Evolutionary conservation across 768 basidiomycete species (phyloP).

Genomic region (Clitopilus hobsonii): DNA sequence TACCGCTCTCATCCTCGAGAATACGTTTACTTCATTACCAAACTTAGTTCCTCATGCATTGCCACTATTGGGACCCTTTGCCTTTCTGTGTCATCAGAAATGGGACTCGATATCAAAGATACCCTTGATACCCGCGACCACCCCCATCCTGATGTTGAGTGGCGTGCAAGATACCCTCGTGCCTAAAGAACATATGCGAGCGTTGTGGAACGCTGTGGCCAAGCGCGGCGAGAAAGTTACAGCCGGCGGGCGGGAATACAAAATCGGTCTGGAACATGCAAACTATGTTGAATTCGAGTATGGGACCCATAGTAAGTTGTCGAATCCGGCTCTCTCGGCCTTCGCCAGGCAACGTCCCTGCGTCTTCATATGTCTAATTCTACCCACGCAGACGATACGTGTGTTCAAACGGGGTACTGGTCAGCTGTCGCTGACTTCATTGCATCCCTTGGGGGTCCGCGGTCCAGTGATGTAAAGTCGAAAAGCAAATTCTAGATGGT

Average conservation of each 20-base stretch:
- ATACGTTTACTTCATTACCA: constrained; percentile 86
- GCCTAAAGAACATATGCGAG: constrained; percentile 71
- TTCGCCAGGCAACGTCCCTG: no score
- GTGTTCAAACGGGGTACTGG: constrained; percentile 53
- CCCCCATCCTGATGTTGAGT: constrained; percentile 79
- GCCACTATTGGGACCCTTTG: constrained; percentile 66
- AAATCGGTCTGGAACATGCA: constrained; percentile 48
- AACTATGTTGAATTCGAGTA: constrained; percentile 51
- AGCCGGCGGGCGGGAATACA: constrained; percentile 31
- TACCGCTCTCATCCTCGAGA: constrained; percentile 80
- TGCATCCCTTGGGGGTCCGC: not conserved
- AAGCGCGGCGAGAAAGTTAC: constrained; percentile 45
- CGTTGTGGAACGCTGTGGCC: constrained; percentile 61
- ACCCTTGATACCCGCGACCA: constrained; percentile 43
- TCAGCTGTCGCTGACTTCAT: constrained; percentile 45
- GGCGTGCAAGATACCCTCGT: constrained; percentile 72
- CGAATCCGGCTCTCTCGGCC: not conserved
- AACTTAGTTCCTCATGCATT: constrained; percentile 77
- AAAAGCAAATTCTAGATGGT: not conserved
- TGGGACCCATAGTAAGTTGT: constrained; percentile 51
- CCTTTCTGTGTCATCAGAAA: constrained; percentile 81
- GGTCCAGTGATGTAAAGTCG: not conserved
- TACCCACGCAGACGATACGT: constrained; percentile 44
- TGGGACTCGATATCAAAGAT: constrained; percentile 79
- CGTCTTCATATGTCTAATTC: constrained; percentile 5